phyloP scores from a whole-genome alignment of 2,329 filamentous ascomycete genomes.

The Nakataea oryzae region DNA sequence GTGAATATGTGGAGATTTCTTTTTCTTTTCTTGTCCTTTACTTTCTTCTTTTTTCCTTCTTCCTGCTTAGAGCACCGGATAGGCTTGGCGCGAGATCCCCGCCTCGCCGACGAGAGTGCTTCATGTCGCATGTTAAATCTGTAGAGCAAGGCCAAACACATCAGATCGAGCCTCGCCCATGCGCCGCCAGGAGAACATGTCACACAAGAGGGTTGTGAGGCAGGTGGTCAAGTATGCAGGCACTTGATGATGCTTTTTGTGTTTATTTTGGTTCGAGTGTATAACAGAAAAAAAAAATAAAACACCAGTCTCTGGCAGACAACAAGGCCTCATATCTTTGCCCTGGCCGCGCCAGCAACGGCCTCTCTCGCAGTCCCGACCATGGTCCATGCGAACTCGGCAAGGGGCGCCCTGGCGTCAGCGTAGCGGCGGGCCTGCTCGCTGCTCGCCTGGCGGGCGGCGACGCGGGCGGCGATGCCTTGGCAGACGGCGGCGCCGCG shows the following conservation, averaged over 20 bases:
- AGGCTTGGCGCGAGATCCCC: no score
- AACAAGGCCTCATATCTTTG: background rate
- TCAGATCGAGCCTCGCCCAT: no score
- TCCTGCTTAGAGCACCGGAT: no score
- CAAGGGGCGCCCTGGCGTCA: slow-evolving; percentile 58
- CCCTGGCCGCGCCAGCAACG: background rate
- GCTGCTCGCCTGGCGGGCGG: slow-evolving; percentile 80
- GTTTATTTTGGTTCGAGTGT: background rate
- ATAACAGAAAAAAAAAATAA: no score
- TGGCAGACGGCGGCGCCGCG: slow-evolving; percentile 57
- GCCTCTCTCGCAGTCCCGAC: slow-evolving; percentile 34
- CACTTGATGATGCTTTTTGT: background rate
- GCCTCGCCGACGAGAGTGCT: no score
- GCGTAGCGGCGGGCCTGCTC: slow-evolving; percentile 67
- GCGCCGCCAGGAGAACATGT: no score
- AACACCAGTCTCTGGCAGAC: background rate
- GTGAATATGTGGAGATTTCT: no score
- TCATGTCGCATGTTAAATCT: no score
- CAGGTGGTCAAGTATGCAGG: background rate
- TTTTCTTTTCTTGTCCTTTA: no score
- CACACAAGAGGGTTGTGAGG: no score
- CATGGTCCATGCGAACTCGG: slow-evolving; percentile 67
- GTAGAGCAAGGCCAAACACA: no score
- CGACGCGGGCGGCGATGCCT: slow-evolving; percentile 85
- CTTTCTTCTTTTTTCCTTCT: no score